Evolutionary conservation across 1,139 yeast genomes (phyloP).

Genomic region (Lodderomyces jiufengensis): DNA sequence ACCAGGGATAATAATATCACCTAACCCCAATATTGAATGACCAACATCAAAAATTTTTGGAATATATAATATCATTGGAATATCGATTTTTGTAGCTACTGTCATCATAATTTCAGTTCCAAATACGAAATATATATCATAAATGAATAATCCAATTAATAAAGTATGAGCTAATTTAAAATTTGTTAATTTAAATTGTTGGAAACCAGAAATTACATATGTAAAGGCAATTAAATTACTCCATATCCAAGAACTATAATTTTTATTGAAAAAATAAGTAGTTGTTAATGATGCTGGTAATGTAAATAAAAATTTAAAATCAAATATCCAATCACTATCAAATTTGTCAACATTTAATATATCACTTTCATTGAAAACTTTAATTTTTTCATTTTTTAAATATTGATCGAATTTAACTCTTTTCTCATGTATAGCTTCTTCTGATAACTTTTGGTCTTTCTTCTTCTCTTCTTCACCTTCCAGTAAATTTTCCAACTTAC

Average conservation of each 20-base stretch:
- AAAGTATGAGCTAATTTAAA: conserved; percentile 45
- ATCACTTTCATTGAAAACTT: conserved; percentile 1
- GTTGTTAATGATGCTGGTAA: conserved; percentile 19
- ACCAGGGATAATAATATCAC: conserved; percentile 62
- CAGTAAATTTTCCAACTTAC: conserved; percentile 18
- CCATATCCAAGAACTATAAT: conserved; percentile 23
- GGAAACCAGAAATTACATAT: conserved; percentile 35
- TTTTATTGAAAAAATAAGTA: conserved; percentile 16
- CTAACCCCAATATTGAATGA: conserved; percentile 44
- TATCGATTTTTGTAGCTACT: conserved; percentile 55
- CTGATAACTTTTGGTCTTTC: neutral
- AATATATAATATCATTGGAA: conserved; percentile 53
- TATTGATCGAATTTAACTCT: conserved; percentile 6
- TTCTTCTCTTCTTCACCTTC: conserved; percentile 9
- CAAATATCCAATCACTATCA: conserved; percentile 24
- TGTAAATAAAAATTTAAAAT: conserved; percentile 28
- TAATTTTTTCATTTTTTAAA: conserved; percentile 6
- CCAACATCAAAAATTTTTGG: conserved; percentile 27
- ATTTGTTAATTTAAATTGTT: conserved; percentile 27
- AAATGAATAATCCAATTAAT: conserved; percentile 49
- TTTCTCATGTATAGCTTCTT: neutral
- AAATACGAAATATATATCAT: conserved; percentile 68
- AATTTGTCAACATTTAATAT: neutral
- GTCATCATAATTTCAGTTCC: conserved; percentile 59
- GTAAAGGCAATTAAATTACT: conserved; percentile 32